A percentile compares a stretch with the other conserved stretches of the same genome.
phyloP scores from a whole-genome alignment of 2,329 filamentous ascomycete species.

The Tricladium varicosporioides region DNA sequence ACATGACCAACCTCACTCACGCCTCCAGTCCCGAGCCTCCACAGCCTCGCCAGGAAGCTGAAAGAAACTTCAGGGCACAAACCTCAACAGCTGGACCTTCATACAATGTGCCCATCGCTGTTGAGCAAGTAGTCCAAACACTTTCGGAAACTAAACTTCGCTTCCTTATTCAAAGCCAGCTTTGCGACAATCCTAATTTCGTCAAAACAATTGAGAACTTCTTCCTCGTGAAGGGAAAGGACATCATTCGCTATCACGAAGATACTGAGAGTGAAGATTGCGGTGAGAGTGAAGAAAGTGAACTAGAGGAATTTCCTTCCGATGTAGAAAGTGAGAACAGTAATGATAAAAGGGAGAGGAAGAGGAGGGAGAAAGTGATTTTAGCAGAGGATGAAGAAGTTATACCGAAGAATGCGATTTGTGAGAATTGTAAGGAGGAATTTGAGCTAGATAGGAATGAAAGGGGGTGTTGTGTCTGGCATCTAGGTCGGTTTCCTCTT shows the following conservation, averaged over 20 bases:
- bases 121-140: too few relatives aligned
- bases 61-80: too few relatives aligned
- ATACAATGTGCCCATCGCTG: too few relatives aligned
- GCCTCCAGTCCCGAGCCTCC: background rate
- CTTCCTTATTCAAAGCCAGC: background rate
- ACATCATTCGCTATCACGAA: conserved; percentile 7
- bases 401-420: conserved; percentile 5
- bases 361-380: background rate
- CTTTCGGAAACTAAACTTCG: background rate
- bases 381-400: conserved; percentile 3
- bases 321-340: background rate
- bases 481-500: conserved; percentile 4
- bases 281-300: background rate
- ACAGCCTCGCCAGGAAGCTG: too few relatives aligned
- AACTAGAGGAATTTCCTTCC: background rate
- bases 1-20: background rate
- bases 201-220: background rate
- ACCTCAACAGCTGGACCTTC: too few relatives aligned
- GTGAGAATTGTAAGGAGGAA: conserved; percentile 13
- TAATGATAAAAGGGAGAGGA: background rate
- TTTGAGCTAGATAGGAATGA: conserved; percentile 11
- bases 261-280: conserved; percentile 5
- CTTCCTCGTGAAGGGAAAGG: background rate
- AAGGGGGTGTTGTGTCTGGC: conserved; percentile 10
- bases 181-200: background rate